A percentile compares a stretch with the other conserved stretches of the same genome.
Evolutionary conservation across 2,329 filamentous ascomycete genomes (phyloP).

Genomic region (Metarhizium rileyi): DNA sequence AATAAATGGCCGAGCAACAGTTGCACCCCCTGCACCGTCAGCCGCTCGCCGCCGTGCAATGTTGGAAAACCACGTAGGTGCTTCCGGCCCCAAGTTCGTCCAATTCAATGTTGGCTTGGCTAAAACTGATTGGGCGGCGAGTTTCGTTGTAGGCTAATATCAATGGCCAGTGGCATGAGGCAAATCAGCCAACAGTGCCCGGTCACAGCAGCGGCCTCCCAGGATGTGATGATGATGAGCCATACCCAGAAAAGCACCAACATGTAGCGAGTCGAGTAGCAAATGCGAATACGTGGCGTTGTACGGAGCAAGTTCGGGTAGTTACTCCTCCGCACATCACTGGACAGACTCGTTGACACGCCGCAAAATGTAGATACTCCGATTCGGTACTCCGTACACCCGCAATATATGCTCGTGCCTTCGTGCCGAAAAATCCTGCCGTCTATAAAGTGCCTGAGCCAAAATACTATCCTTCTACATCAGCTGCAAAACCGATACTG

Average conservation of each 20-base stretch:
- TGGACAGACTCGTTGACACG: not conserved
- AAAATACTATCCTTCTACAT: not conserved
- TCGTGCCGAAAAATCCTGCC: not conserved
- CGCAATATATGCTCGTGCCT: not conserved
- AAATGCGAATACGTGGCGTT: too few relatives aligned
- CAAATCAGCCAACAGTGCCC: not conserved
- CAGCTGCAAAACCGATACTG: not conserved
- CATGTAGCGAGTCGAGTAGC: too few relatives aligned
- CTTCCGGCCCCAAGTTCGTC: not conserved
- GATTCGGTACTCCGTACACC: not conserved
- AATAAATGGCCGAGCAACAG: not conserved
- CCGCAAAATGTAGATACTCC: not conserved
- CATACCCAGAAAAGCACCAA: too few relatives aligned
- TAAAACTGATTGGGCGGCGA: not conserved
- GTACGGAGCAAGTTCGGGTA: too few relatives aligned
- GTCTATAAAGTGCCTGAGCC: not conserved
- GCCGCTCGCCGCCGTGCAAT: not conserved
- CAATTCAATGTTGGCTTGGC: too few relatives aligned
- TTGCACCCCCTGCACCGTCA: not conserved
- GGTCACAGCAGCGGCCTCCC: too few relatives aligned
- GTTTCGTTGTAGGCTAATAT: not conserved
- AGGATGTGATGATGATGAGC: too few relatives aligned
- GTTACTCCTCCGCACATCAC: too few relatives aligned
- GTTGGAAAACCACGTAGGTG: not conserved
- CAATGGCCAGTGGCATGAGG: too few relatives aligned